Conservation (phyloP, 371 early-diverging fungal genomes). For the Rhizoclosmatium hyalinum region DNA sequence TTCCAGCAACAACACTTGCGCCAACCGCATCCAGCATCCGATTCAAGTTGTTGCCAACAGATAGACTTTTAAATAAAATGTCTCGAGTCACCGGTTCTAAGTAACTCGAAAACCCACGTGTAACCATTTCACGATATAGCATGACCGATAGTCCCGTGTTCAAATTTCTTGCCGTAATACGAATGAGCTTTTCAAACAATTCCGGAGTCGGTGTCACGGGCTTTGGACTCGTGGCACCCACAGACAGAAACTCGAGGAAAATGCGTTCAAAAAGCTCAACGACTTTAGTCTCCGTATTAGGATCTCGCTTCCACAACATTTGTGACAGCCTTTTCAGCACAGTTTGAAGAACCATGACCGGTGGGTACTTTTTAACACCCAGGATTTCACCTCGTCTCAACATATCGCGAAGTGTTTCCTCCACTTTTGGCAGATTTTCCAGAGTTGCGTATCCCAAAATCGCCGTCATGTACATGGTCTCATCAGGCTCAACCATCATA, state of each 20-base stretch:
- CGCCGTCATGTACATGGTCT: slow-evolving; percentile 24
- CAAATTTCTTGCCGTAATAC: slow-evolving; percentile 5
- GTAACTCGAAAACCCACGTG: not conserved
- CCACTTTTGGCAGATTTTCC: slow-evolving; percentile 16
- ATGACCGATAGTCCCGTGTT: slow-evolving; percentile 6
- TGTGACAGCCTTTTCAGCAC: slow-evolving; percentile 13
- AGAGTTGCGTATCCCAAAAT: slow-evolving; percentile 7
- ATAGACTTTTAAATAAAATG: not conserved
- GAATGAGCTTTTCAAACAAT: slow-evolving; percentile 13
- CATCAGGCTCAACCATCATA: slow-evolving; percentile 24
- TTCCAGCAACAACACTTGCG: slow-evolving; percentile 21
- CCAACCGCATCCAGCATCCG: slow-evolving; percentile 9
- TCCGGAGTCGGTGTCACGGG: slow-evolving; percentile 8
- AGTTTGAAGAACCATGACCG: slow-evolving; percentile 9
- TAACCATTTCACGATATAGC: slow-evolving; percentile 14
- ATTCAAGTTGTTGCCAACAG: not conserved
- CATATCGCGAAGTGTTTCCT: slow-evolving; percentile 13
- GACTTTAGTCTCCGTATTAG: not conserved
- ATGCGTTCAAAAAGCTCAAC: slow-evolving; percentile 13
- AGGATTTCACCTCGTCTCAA: slow-evolving; percentile 4
- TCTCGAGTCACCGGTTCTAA: slow-evolving; percentile 15
- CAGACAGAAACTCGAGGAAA: slow-evolving; percentile 14
- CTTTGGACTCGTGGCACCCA: not conserved
- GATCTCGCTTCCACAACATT: slow-evolving; percentile 21
- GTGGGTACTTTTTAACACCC: slow-evolving; percentile 14